A percentile compares a stretch with the other conserved stretches of the same genome.
Evolutionary conservation across 1,284 basidiomycete species (phyloP).

Genomic region (Cutaneotrichosporon sp.): DNA sequence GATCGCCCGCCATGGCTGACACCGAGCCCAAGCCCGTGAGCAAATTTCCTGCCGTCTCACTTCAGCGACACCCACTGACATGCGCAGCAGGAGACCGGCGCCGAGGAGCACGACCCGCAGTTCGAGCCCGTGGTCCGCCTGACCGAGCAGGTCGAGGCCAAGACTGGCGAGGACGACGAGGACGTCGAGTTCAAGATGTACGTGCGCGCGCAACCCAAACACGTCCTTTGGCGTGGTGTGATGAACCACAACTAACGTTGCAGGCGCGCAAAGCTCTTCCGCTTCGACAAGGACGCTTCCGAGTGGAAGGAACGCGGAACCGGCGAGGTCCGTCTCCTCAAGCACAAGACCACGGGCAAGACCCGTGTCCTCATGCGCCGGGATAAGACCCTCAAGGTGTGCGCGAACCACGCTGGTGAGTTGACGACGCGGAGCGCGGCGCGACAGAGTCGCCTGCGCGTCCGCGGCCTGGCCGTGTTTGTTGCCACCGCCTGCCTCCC

Average conservation of each 20-base stretch:
- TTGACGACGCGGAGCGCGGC: too few species aligned
- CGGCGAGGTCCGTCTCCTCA: constrained; percentile 79
- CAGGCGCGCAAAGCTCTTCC: constrained; percentile 98
- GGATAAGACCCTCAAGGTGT: constrained; percentile 99
- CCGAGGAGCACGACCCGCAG: constrained; percentile 74
- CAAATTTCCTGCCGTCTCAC: too few species aligned
- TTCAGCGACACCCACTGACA: too few species aligned
- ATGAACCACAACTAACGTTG: too few species aligned
- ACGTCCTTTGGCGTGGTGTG: background rate
- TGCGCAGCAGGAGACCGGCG: background rate
- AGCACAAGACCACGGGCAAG: constrained; percentile 84
- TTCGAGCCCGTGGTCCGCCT: constrained; percentile 97
- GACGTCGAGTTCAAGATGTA: constrained; percentile 93
- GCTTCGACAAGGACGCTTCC: constrained; percentile 71
- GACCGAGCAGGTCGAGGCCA: constrained; percentile 84
- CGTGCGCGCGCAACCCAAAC: constrained; percentile 39
- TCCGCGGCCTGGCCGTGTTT: too few species aligned
- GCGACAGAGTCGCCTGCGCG: too few species aligned
- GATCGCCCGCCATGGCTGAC: constrained; percentile 18
- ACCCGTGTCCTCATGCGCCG: constrained; percentile 97
- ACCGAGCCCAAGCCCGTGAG: constrained; percentile 21
- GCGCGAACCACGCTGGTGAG: constrained; percentile 95
- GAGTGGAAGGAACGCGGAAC: constrained; percentile 92
- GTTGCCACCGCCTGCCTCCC: too few species aligned
- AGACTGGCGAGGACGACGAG: constrained; percentile 95